These are phyloP conservation scores for Triadica sebifera DNA, from an alignment of 345 rosid genomes.

Conservation along the genomic window DNA sequence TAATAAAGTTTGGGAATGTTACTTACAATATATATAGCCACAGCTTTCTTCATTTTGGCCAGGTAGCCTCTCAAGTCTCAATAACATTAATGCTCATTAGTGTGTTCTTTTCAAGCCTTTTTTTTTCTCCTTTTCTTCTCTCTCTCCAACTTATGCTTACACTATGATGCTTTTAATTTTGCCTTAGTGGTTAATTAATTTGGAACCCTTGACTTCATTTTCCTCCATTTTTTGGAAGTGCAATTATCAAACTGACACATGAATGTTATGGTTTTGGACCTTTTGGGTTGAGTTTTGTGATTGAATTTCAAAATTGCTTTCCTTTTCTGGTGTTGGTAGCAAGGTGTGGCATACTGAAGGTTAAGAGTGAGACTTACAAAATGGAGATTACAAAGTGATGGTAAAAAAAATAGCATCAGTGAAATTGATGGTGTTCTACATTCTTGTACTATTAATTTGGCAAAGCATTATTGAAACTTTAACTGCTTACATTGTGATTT, in stretches of 20 bases:
- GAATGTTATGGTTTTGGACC: background rate
- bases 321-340: too few relatives aligned
- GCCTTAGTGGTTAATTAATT: background rate
- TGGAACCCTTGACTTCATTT: background rate
- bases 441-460: background rate
- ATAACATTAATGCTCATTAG: background rate
- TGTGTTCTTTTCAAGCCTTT: constrained; percentile 1
- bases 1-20: constrained; percentile 51
- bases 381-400: background rate
- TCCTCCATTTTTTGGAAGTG: too few relatives aligned
- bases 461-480: background rate
- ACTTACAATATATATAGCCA: constrained; percentile 82
- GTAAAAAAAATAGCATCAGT: background rate
- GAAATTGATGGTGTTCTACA: too few relatives aligned
- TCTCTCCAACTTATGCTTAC: background rate
- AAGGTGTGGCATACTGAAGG: background rate
- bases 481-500: background rate
- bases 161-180: background rate
- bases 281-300: background rate
- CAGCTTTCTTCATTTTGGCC: constrained; percentile 88
- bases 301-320: background rate
- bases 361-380: background rate
- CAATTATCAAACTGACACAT: background rate
- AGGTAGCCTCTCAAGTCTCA: constrained; percentile 49
- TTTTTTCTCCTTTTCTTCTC: background rate